A percentile compares a stretch with the other conserved stretches of the same genome.
phyloP scores from a whole-genome alignment of 441 rosid genomes.

The Adansonia madagascariensis region DNA sequence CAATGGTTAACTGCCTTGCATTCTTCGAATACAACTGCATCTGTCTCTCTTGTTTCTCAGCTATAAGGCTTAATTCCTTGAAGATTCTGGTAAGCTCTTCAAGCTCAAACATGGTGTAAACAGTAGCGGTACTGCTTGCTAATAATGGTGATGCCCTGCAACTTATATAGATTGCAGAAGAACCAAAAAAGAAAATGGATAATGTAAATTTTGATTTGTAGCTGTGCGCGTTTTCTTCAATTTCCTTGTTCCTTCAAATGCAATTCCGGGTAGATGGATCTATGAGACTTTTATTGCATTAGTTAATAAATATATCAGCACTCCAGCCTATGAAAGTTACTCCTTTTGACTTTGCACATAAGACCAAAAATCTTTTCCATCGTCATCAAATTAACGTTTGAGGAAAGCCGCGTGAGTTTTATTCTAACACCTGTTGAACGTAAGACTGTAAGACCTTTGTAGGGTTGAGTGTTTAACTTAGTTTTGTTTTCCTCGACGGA shows the following conservation, averaged over 20 bases:
- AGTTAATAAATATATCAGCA: background rate
- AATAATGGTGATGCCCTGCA: background rate
- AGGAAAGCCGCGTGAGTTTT: background rate
- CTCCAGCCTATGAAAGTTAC: background rate
- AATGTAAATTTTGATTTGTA: background rate
- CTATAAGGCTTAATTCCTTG: background rate
- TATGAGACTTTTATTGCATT: background rate
- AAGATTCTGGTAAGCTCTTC: background rate
- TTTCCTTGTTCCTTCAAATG: slow-evolving; percentile 6
- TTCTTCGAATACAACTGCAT: slow-evolving; percentile 3
- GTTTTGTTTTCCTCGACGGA: background rate
- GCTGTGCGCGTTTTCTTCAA: slow-evolving; percentile 10
- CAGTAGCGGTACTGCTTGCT: background rate
- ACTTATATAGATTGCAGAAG: background rate
- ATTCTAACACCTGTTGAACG: background rate
- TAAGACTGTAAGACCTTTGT: too few species aligned
- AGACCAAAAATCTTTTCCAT: too few species aligned
- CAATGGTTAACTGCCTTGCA: slow-evolving; percentile 7
- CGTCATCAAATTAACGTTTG: background rate
- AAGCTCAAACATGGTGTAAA: background rate
- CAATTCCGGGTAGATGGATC: background rate
- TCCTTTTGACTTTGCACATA: background rate
- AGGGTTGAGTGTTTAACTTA: too few species aligned
- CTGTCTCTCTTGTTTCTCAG: background rate
- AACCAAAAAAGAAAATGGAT: background rate